These are phyloP conservation scores for Penicillium vulpinum DNA, from an alignment of 2,329 filamentous ascomycete genomes.

Conservation along the genomic window DNA sequence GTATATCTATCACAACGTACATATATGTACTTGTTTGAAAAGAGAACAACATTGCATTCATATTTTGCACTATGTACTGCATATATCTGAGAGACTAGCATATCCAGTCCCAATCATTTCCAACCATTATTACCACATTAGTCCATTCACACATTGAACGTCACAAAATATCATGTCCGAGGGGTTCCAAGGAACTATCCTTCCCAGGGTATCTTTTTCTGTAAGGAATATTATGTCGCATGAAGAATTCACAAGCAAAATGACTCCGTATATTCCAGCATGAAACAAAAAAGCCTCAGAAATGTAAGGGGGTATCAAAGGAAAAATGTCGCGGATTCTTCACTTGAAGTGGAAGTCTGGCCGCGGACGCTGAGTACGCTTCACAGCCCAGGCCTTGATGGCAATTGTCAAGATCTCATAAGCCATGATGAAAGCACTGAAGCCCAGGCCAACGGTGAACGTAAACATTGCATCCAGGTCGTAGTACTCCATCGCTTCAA, in stretches of 20 bases:
- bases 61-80: not conserved
- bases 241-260: not conserved
- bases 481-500: constrained; percentile 74
- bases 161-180: not conserved
- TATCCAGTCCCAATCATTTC: not conserved
- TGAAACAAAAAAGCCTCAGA: constrained; percentile 7
- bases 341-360: constrained; percentile 35
- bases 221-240: constrained; percentile 1
- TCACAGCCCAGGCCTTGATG: constrained; percentile 81
- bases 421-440: constrained; percentile 80
- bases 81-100: not conserved
- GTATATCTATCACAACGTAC: not conserved
- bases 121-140: constrained; percentile 7
- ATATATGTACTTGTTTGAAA: not conserved
- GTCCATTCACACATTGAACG: not conserved
- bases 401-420: constrained; percentile 77
- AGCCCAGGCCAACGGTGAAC: constrained; percentile 82
- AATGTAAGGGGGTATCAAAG: constrained; percentile 20
- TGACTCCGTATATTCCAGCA: constrained; percentile 1
- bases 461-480: constrained; percentile 87
- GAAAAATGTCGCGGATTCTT: constrained; percentile 9
- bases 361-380: constrained; percentile 40
- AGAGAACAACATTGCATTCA: not conserved
- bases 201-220: not conserved
- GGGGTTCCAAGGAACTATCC: not conserved